Evolutionary conservation across 768 basidiomycete genomes (phyloP), one percentile per base, ranked within the genome.

Genomic region (Mycena vulgaris): DNA sequence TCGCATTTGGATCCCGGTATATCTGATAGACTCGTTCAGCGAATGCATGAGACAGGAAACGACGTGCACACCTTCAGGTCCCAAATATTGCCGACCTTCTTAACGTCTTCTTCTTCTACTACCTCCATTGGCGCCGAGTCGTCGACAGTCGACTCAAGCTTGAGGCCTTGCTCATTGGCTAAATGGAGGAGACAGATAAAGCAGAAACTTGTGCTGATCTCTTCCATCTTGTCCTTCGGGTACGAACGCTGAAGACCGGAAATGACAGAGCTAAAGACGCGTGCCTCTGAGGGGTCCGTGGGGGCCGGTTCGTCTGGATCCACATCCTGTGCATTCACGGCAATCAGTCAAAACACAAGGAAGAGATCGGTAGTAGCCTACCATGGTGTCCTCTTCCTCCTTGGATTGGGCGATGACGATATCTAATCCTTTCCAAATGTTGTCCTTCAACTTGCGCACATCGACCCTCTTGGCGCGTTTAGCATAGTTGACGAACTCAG

Each of bases 201-300:
- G 80, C 97, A 99, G 90, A 97, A 99, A 72, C 95, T 97, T 19
- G 98, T 99, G 79, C 96, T 98, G 78, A 99, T 98, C 72, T 99
- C 98, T 45, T 93, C 93, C 93, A 99, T 94, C 84, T 97, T 98
- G 48, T 98, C 97, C 67, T 83, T 83, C 0, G 97, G 96, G 80
- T 99, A 99, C 8, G 93, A 89, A 59, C 83, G 86, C 73, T 94
- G 90, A 37, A 99, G 87, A 21, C 91, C 91, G 2, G 90, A 87
- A 73, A 99, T 94, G 71, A 99, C 96, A 63, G 90, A 88, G 64
- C 89, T 89, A 79, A 96, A 96, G 62, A 88, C 86, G 19, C 93
- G 87, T 11, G 88, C 86, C 64, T 94, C 93, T 0, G 81, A 76
- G 1, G 92, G 90, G 75, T 93, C 89, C 1, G 93, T 93, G 7